A percentile compares a stretch with the other conserved stretches of the same genome.
phyloP scores from a whole-genome alignment of 768 basidiomycete species.

The Lentinula sp. region DNA sequence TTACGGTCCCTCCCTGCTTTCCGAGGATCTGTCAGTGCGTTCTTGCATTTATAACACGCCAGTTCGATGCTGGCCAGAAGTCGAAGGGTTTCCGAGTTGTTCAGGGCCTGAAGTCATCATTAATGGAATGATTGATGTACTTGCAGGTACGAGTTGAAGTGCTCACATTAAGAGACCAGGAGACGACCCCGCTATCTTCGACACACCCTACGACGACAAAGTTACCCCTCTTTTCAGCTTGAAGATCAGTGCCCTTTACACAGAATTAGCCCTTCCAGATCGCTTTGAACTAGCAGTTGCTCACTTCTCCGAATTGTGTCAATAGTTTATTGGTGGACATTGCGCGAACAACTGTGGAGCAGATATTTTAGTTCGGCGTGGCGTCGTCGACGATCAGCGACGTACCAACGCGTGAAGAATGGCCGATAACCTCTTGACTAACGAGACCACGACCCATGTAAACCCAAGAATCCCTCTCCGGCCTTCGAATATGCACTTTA shows the following conservation, averaged over 20 bases:
- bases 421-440: slow-evolving; percentile 67
- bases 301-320: slow-evolving; percentile 65
- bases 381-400: slow-evolving; percentile 9
- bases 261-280: background rate
- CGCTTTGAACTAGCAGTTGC: slow-evolving; percentile 9
- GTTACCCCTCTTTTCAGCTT: slow-evolving; percentile 84
- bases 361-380: slow-evolving; percentile 4
- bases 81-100: slow-evolving; percentile 77
- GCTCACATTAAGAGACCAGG: slow-evolving; percentile 80
- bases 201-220: slow-evolving; percentile 82
- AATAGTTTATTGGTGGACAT: slow-evolving; percentile 62
- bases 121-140: slow-evolving; percentile 2
- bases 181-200: slow-evolving; percentile 66
- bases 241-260: slow-evolving; percentile 56
- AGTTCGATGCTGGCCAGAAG: slow-evolving; percentile 81
- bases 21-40: slow-evolving; percentile 63
- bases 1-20: slow-evolving; percentile 58
- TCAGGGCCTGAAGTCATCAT: slow-evolving; percentile 51
- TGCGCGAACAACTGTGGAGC: slow-evolving; percentile 52
- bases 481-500: slow-evolving; percentile 77
- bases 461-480: slow-evolving; percentile 75
- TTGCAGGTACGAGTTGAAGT: background rate
- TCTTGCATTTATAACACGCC: slow-evolving; percentile 73
- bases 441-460: slow-evolving; percentile 78
- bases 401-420: slow-evolving; percentile 78